These are phyloP conservation scores for Aspergillus homomorphus DNA, from an alignment of 495 filamentous ascomycete genomes.

Conservation along the genomic window DNA sequence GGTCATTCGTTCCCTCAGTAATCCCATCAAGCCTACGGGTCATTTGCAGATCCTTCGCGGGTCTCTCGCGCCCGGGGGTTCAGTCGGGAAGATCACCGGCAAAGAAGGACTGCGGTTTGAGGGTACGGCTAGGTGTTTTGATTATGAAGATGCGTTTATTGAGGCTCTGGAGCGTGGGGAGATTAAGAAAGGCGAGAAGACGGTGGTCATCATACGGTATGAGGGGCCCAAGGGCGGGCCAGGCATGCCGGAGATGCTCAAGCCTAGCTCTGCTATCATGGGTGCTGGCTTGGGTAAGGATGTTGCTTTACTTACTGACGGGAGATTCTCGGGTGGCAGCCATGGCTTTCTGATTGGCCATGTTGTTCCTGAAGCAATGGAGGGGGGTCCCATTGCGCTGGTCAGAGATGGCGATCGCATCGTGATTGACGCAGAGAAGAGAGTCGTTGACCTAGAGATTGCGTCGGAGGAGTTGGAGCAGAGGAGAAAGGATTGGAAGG, in stretches of 20 bases:
- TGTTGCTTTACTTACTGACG: slow-evolving; percentile 52
- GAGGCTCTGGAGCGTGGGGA: slow-evolving; percentile 71
- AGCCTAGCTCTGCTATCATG: slow-evolving; percentile 4
- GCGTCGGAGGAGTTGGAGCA: slow-evolving; percentile 47
- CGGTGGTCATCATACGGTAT: slow-evolving; percentile 95
- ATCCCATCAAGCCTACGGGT: slow-evolving; percentile 89
- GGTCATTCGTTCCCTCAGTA: slow-evolving; percentile 84
- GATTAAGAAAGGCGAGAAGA: slow-evolving; percentile 96
- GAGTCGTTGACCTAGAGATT: slow-evolving; percentile 49
- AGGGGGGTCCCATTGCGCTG: slow-evolving; percentile 55
- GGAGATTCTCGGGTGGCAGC: slow-evolving; percentile 47
- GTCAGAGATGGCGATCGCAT: slow-evolving; percentile 55
- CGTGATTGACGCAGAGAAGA: slow-evolving; percentile 53
- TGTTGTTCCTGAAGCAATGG: slow-evolving; percentile 56
- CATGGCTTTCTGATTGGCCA: slow-evolving; percentile 56
- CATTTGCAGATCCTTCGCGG: slow-evolving; percentile 97
- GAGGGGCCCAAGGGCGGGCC: slow-evolving; percentile 93
- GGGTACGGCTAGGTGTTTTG: slow-evolving; percentile 84
- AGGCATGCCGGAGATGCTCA: slow-evolving; percentile 68
- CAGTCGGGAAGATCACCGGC: slow-evolving; percentile 96
- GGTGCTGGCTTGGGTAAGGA: slow-evolving; percentile 21
- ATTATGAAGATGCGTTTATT: slow-evolving; percentile 80
- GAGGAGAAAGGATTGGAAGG: slow-evolving; percentile 61
- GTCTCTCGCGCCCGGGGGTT: slow-evolving; percentile 82
- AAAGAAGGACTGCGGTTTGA: slow-evolving; percentile 91